Evolutionary conservation across 83 land plant species (phyloP).

Genomic region (Thuja plicata): DNA sequence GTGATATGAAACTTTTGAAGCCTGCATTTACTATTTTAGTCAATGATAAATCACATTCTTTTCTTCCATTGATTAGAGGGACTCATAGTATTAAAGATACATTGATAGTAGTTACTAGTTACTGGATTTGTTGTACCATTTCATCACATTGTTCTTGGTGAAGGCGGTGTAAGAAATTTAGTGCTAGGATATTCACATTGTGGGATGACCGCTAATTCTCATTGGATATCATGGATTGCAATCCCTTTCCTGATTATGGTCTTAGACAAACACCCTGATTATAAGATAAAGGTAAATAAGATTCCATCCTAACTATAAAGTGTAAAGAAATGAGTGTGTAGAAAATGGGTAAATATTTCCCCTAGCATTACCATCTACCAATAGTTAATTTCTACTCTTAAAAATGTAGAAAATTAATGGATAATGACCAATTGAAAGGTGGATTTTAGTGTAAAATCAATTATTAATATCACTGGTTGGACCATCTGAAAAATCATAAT

Average conservation of each 20-base stretch:
- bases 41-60: conserved; percentile 61
- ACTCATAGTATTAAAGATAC: conserved; percentile 98
- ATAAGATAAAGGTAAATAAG: conserved; percentile 69
- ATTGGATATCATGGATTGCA: conserved; percentile 96
- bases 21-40: conserved; percentile 86
- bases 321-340: too few species aligned
- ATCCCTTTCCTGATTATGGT: conserved; percentile 74
- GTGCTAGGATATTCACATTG: conserved; percentile 98
- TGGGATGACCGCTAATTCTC: conserved; percentile 99
- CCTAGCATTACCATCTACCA: too few species aligned
- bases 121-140: conserved; percentile 99
- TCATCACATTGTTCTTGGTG: conserved; percentile 83
- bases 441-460: too few species aligned
- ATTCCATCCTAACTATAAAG: too few species aligned
- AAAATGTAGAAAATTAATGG: too few species aligned
- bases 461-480: too few species aligned
- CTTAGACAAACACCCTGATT: conserved; percentile 62
- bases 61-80: conserved; percentile 86
- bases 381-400: too few species aligned
- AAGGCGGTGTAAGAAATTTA: conserved; percentile 83
- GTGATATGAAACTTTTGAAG: conserved; percentile 78
- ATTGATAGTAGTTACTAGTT: conserved; percentile 87
- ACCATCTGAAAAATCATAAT: too few species aligned
- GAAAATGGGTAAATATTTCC: too few species aligned
- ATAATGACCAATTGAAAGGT: too few species aligned